Evolutionary conservation across 352 stramenopile genomes (phyloP), one percentile per base, ranked within the genome.

Genomic region (Phytophthora pluvialis): DNA sequence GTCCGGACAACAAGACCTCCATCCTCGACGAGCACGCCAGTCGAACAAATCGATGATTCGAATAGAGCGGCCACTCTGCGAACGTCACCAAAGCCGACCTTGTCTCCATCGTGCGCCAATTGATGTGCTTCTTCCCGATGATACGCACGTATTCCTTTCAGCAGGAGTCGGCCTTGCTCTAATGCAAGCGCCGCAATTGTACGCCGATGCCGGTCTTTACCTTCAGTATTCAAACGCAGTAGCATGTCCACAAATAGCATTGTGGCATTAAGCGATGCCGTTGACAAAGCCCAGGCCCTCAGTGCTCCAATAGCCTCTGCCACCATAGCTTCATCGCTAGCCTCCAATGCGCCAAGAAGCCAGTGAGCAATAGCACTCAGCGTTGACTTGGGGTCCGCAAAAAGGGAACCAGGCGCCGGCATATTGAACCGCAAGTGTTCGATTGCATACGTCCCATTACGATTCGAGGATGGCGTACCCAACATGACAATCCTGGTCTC

Each of bases 1-100:
- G 88, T 96, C 13, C 88, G 76, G 2, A 96, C 88, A 29, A 84
- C 80, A 10, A 81, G 58, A 3, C 86, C 87, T 16, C 79, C 85
- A 46, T 95, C 85, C 70, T 96, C 88, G 13, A 95, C 74, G 15
- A 85, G 74, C 11, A 94, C 84, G 16, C 88, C 88, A n/a, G 70
- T 67, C 1, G 88, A 96, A 43, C 88, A 94, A 4, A 88, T 69
- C 0, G 88, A 89, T 5, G 82, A 70, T 42, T 96, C 88, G 56
- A 96, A 96, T n/a, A 91, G 38, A 8, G 81, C 88, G 16, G 75
- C 74, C 40, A 94, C 76, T 53, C 86, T 90, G 3, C 83, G 70
- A 44, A 87, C 86, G 31, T 96, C 86, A 16, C 68, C 81, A 42
- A 62, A 75, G 11, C 67, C 77, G 18, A 81, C 76, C 35, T 79